Percentiles rank a stretch among this genome's conserved stretches.
These are phyloP conservation scores for Corchorus capsularis DNA, from an alignment of 345 rosid species.

Conservation along the genomic window DNA sequence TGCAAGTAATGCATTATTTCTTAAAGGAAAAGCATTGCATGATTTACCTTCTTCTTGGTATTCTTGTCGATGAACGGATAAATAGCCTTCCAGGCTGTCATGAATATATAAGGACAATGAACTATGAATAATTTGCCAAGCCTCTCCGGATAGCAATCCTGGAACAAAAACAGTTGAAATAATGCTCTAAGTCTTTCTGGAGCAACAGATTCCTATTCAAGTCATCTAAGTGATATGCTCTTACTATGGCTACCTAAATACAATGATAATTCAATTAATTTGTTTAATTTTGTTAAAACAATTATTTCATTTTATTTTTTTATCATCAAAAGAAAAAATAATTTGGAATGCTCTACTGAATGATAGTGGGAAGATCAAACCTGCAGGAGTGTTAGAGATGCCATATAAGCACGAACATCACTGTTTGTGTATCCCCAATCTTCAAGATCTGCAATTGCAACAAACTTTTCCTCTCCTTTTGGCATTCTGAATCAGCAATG, in stretches of 20 bases:
- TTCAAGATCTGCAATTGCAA: conserved; percentile 66
- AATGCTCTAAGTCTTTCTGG: not conserved
- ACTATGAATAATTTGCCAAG: conserved; percentile 68
- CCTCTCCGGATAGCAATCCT: conserved; percentile 95
- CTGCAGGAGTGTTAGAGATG: conserved; percentile 76
- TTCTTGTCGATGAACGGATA: conserved; percentile 82
- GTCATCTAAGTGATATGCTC: not conserved
- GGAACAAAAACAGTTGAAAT: conserved; percentile 22
- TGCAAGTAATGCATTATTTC: not conserved
- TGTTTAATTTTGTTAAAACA: not conserved
- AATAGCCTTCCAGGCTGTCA: conserved; percentile 86
- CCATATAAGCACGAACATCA: conserved; percentile 75
- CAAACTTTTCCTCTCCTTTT: conserved; percentile 72
- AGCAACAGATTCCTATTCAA: not conserved
- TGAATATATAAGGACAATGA: conserved; percentile 76
- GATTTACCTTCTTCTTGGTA: conserved; percentile 79
- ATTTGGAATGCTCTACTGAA: not conserved
- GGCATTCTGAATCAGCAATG: conserved; percentile 56
- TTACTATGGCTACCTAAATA: not conserved
- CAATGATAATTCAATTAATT: not conserved
- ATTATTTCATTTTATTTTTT: too few relatives aligned
- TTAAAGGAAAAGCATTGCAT: conserved; percentile 3
- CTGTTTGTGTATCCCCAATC: conserved; percentile 89
- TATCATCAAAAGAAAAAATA: not conserved
- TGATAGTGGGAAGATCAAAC: conserved; percentile 35